Conservation (phyloP, 257 asterid species). For the Cynanchum wilfordii region DNA sequence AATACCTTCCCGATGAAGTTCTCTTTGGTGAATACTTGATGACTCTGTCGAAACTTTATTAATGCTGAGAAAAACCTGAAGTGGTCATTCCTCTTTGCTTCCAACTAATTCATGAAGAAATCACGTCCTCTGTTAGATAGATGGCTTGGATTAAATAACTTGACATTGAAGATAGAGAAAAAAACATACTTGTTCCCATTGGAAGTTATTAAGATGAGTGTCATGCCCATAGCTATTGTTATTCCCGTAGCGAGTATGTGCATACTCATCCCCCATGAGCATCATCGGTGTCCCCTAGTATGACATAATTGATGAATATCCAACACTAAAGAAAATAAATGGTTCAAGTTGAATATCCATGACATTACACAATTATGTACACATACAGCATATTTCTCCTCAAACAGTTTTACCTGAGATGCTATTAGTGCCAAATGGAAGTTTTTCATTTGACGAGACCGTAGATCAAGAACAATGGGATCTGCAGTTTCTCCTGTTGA, state of each 20-base stretch:
- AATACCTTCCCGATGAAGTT: conserved; percentile 74
- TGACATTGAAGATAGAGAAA: conserved; percentile 8
- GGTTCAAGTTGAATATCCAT: not conserved
- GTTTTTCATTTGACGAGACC: conserved; percentile 88
- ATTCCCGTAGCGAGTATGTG: conserved; percentile 88
- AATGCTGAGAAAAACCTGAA: conserved; percentile 86
- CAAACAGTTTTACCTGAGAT: conserved; percentile 58
- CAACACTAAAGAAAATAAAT: not conserved
- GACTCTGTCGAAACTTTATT: conserved; percentile 64
- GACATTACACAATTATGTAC: not conserved
- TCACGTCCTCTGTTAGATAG: conserved; percentile 12
- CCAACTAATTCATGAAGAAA: conserved; percentile 55
- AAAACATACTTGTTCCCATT: conserved; percentile 72
- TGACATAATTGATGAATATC: conserved; percentile 21
- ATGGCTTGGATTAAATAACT: conserved; percentile 3
- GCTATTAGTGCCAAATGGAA: conserved; percentile 80
- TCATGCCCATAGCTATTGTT: conserved; percentile 98
- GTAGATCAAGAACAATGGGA: conserved; percentile 48
- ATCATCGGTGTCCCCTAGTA: conserved; percentile 94
- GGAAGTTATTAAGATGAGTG: conserved; percentile 79
- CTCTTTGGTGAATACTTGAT: conserved; percentile 51
- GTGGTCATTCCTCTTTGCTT: conserved; percentile 59
- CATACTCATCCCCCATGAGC: conserved; percentile 99
- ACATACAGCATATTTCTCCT: not conserved
- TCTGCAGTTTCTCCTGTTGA: conserved; percentile 78